Evolutionary conservation across 1,284 basidiomycete genomes (phyloP).

Genomic region (Cerrena zonata): DNA sequence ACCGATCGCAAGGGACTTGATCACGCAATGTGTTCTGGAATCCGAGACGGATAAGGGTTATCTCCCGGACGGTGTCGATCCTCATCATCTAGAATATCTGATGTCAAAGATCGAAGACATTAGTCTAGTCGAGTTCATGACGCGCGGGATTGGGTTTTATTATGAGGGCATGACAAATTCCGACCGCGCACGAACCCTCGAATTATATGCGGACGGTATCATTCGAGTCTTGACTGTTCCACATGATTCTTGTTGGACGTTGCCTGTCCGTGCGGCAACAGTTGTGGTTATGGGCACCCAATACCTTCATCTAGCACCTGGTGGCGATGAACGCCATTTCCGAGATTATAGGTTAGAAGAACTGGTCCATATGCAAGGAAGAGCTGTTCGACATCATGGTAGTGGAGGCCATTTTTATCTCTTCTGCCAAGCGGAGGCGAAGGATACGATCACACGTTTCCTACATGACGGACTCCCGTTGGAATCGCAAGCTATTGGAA

Average conservation of each 20-base stretch:
- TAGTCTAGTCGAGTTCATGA: conserved; percentile 67
- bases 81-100: conserved; percentile 59
- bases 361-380: conserved; percentile 86
- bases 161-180: conserved; percentile 65
- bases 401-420: conserved; percentile 76
- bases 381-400: conserved; percentile 62
- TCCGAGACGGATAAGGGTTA: conserved; percentile 70
- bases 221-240: conserved; percentile 82
- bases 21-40: conserved; percentile 82
- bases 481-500: conserved; percentile 73
- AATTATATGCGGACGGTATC: conserved; percentile 78
- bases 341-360: conserved; percentile 79
- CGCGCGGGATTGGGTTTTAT: conserved; percentile 88
- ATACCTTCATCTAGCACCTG: conserved; percentile 51
- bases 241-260: conserved; percentile 79
- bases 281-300: conserved; percentile 94
- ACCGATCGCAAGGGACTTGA: conserved; percentile 76
- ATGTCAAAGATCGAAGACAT: conserved; percentile 60
- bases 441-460: conserved; percentile 75
- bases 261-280: conserved; percentile 74
- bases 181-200: conserved; percentile 77
- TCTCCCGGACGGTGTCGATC: conserved; percentile 48
- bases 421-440: conserved; percentile 81
- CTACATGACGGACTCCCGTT: conserved; percentile 83
- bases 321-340: conserved; percentile 59